Conservation (phyloP, 495 filamentous ascomycete genomes). For the Ramalina peruviana region DNA sequence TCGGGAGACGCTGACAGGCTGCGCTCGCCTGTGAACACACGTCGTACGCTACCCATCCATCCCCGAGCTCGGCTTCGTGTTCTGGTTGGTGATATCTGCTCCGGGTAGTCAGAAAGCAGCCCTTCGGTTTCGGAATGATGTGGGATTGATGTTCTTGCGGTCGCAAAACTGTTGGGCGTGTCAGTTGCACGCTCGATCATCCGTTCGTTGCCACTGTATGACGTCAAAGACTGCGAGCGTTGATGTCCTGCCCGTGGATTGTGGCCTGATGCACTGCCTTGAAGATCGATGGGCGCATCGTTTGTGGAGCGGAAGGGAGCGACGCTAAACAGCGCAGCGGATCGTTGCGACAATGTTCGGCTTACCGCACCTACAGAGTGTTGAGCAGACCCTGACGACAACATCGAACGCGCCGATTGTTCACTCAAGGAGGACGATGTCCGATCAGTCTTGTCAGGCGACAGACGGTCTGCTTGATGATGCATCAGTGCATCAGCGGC, state of each 20-base stretch:
- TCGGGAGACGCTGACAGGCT: conserved; percentile 21
- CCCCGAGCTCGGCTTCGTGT: conserved; percentile 29
- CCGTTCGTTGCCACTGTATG: conserved; percentile 17
- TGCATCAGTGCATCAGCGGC: conserved; percentile 31
- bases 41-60: conserved; percentile 42
- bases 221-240: conserved; percentile 5
- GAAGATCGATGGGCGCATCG: conserved; percentile 7
- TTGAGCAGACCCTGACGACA: conserved; percentile 19
- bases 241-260: conserved; percentile 6
- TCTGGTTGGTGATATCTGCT: conserved; percentile 20
- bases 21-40: conserved; percentile 33
- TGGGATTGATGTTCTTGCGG: conserved; percentile 46
- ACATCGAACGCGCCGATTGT: conserved; percentile 23
- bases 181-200: conserved; percentile 10
- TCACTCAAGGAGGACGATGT: conserved; percentile 45
- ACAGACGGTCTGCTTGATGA: conserved; percentile 21
- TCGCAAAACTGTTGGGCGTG: conserved; percentile 50
- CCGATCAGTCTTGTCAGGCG: conserved; percentile 38
- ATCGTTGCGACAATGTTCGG: conserved; percentile 23
- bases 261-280: conserved; percentile 12
- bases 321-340: conserved; percentile 12
- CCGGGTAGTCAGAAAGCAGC: conserved; percentile 35
- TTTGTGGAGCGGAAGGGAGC: conserved; percentile 11
- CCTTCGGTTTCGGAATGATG: conserved; percentile 49
- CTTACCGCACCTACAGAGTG: conserved; percentile 17